Evolutionary conservation across 2,329 filamentous ascomycete species (phyloP), one percentile per base, ranked within the genome.

Genomic region (Lachnellula arida): DNA sequence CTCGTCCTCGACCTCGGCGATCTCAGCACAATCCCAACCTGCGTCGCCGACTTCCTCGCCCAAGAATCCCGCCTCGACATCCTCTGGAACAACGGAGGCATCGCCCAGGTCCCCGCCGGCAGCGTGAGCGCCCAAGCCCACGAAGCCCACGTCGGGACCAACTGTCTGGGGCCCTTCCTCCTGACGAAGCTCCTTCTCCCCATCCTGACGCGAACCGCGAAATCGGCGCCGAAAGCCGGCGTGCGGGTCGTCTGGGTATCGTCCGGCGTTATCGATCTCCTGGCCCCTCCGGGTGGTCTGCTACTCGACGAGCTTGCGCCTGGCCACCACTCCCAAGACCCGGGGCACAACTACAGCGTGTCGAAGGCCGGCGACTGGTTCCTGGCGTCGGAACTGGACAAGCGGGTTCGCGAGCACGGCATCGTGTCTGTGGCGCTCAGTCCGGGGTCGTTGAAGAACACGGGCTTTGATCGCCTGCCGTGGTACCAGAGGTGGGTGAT

Each of bases 51-150:
- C 5, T 76, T 77, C 51, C 55, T 70, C 1, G 46, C 59, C 1
- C 61, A 63, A 43, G 73, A 77, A 60, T 47, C 55, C 4, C 63
- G 64, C 3, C 69, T 77, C 2, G 67, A 77, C 60, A 70, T 75
- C 3, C 65, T 77, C 0, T 73, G 67, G 58, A 70, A 72, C 57
- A 72, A 72, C 55, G 72, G 72, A 15, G 70, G 68, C 15, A 67
- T 75, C 15, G 71, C 70, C 67, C 58, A 58, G 2, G 66, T 67
- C 0, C 55, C 60, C 1, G 62, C 66, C 51, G 40, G 61, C 44
- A 62, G 68, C 43, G 63, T 68, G 51, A 67, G 63, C n/a, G 54
- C 47, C 48, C 51, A 70, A 62, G 69, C 70, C 34, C 61, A 71
- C 51, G 72, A 74, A 43, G 40, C 70, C 4, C 68, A 70, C 12